Base-by-base conservation (phyloP, 306 rosid species). In the Erythrophleum fordii region DNA sequence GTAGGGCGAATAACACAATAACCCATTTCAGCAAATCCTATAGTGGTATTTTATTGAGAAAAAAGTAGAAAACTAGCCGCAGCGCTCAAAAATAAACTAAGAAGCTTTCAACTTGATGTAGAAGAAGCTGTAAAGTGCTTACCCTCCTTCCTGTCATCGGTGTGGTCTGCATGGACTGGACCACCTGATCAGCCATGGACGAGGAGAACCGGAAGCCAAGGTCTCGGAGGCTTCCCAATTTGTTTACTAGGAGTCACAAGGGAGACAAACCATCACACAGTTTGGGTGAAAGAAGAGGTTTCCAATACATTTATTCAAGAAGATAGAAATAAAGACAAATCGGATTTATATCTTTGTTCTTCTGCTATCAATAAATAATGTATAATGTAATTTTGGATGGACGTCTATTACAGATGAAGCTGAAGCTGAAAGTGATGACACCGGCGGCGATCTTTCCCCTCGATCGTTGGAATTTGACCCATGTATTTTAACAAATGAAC, bases 381-480 rank as follows among this genome's bases (percentile, higher is more conserved):
- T 31, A 45, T 16, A 46, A 51, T 16, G 34, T 31, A 44, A 20
- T 70, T 45, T 11, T 51, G 73, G 5, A 72, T 56, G 39, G 23
- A 53, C 11, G 46, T 67, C 35, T 51, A 12, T 61, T 86, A 58
- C 86, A 91, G 92, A 83, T 83, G 90, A 77, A 80, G 89, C 39
- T 65, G 89, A 82, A 68, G 88, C 84, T 60, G 87, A 87, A 69
- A 84, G 77, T 80, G 82, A 73, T 69, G 85, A 80, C 14, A 77
- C 39, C 80, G 48, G 80, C 39, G 81, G 79, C 8, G 73, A 86
- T 46, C 82, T 87, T 61, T 77, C 86, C 28, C 22, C 69, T 20
- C 73, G 69, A 73, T 91, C 95, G 31, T 11, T 79, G 78, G 90
- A 89, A 80, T 73, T 83, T 82, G 91, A 85, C 79, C 88, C 97